Evolutionary conservation across 805 yeast species (phyloP).

Genomic region (Saturnispora dispora): DNA sequence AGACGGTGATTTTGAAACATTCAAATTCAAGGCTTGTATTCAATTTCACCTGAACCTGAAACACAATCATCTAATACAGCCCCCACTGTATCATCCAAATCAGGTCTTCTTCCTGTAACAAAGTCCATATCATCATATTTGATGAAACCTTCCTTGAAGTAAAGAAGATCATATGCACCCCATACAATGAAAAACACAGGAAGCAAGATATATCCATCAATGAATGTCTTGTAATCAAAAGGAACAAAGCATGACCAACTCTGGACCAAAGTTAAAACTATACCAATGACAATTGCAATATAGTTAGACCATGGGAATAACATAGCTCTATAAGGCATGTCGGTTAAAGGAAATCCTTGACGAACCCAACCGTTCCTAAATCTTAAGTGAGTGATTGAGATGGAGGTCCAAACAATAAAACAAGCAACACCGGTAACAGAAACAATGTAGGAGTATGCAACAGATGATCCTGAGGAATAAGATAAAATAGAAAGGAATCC

Average conservation of each 20-base stretch:
- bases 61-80: constrained; percentile 6
- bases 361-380: constrained; percentile 41
- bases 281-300: constrained; percentile 40
- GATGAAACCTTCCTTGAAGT: constrained; percentile 24
- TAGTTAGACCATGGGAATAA: constrained; percentile 45
- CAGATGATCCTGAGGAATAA: constrained; percentile 48
- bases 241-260: constrained; percentile 61
- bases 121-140: constrained; percentile 38
- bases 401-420: constrained; percentile 59
- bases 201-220: constrained; percentile 54
- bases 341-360: constrained; percentile 35
- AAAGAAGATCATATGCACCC: constrained; percentile 17
- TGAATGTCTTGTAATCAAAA: constrained; percentile 43
- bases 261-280: constrained; percentile 49
- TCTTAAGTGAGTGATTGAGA: constrained; percentile 46
- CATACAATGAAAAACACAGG: constrained; percentile 44
- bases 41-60: neutral
- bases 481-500: constrained; percentile 52
- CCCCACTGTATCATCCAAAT: constrained; percentile 19
- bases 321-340: constrained; percentile 45
- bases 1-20: neutral
- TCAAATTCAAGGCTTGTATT: neutral
- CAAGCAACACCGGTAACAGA: constrained; percentile 59
- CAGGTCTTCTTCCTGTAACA: constrained; percentile 39
- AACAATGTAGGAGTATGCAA: constrained; percentile 52